Evolutionary conservation across 371 early-diverging fungal genomes (phyloP), one percentile per base, ranked within the genome.

Genomic region (Racocetra persica): DNA sequence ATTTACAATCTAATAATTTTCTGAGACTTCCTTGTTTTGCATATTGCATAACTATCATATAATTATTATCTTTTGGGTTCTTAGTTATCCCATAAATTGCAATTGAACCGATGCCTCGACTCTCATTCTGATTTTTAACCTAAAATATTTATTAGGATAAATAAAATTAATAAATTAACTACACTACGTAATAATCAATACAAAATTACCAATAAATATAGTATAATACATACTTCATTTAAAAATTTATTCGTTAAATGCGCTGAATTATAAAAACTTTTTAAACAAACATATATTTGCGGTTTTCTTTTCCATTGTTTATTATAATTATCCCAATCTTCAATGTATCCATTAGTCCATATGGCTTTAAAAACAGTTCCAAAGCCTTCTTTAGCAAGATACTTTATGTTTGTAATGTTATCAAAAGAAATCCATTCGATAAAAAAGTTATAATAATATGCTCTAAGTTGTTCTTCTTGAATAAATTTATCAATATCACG

Each of bases 391-490:
- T 49, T 72, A 22, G 52, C 38, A 41, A 28, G n/a, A 51, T 20
- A 72, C 22, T 36, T n/a, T 20, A 41, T 49, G 8, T 20, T 38
- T 49, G 28, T 72, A 22, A 72, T 52, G 11, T 72, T 49, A 16
- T 72, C 41, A 52, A 51, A 72, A 3, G 72, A 22, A 38, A 72
- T 72, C 72, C 52, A 72, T 49, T 72, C 52, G 22, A 72, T 49
- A 51, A 72, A 1, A 45, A 28, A 45, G 1, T 52, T 3, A 36
- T 32, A 38, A 20, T 13, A 22, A 10, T 2, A 13, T 52, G 1
- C 8, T 20, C 0, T 1, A 7, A 41, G 22, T 38, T 72, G 72
- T 18, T 8, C 0, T n/a, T 49, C 7, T 72, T 51, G 54, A 41
- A 72, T 72, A 72, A 72, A 72, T 6, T 49, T 8, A 52, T 72